Percentiles rank a stretch among this genome's conserved stretches.
Evolutionary conservation across 139 green algal genomes (phyloP).

Genomic region (Coelastrella sp.): DNA sequence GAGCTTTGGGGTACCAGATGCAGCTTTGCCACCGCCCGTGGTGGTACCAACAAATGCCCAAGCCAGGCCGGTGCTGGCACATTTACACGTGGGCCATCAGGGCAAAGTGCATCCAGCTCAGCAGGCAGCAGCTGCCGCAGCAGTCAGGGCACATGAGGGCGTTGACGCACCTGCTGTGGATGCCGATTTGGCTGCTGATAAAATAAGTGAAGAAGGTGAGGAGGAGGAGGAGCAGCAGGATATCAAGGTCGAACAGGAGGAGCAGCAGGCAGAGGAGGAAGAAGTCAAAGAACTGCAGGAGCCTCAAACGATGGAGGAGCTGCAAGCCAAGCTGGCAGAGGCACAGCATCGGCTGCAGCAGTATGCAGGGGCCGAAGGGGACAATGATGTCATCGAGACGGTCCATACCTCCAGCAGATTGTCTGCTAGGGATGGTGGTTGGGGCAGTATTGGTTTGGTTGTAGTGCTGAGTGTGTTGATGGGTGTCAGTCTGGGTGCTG

Average conservation of each 20-base stretch:
- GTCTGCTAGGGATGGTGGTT: too few relatives aligned
- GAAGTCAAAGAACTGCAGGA: constrained; percentile 35
- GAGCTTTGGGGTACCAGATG: constrained; percentile 17
- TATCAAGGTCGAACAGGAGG: neutral
- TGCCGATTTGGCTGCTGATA: neutral
- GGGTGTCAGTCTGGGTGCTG: neutral
- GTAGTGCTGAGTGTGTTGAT: neutral
- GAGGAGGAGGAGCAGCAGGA: constrained; percentile 20
- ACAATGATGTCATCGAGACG: neutral
- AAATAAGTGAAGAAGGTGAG: neutral
- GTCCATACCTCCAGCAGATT: neutral
- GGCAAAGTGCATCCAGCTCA: neutral
- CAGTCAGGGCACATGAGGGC: neutral
- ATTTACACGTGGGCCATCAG: constrained; percentile 13
- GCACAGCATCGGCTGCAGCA: neutral
- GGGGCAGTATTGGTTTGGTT: neutral
- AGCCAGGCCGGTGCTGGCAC: constrained; percentile 34
- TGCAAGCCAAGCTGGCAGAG: constrained; percentile 21
- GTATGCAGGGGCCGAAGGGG: neutral
- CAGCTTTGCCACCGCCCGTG: neutral
- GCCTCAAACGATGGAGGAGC: constrained; percentile 33
- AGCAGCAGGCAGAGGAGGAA: constrained; percentile 27
- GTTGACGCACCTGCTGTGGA: neutral
- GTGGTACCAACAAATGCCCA: neutral
- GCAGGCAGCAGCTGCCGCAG: constrained; percentile 17